Base-by-base conservation (phyloP, 2,329 filamentous ascomycete species). In the Xylaria sp. region DNA sequence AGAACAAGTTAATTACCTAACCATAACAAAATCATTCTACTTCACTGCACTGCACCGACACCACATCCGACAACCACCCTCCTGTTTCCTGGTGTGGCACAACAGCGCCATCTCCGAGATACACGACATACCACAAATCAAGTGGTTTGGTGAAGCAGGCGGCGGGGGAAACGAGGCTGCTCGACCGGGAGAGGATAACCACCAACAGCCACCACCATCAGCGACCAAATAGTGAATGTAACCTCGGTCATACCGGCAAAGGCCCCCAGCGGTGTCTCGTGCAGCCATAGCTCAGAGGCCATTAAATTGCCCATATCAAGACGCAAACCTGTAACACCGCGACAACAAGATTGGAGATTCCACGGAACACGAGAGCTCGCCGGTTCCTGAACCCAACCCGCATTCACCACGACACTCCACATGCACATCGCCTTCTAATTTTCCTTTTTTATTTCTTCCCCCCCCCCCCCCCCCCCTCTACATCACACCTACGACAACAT, bases 361-460 rank as follows among this genome's bases (percentile, higher is more conserved):
- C 6, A 36, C 5, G 5, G 29, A 45, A n/a, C 31, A 29, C n/a
- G 11, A 44, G 22, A n/a, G 9, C n/a, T 31, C 15, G n/a, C 33
- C 6, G 9, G n/a, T 61, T 47, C 29, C 10, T 38, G 29, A 45
- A 15, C 27, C 31, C n/a, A 38, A 25, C 50, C 50, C 33, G 11
- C 39, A 15, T 31, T 22, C 31, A 31, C 22, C 36, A 38, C 13
- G 6, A 22, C 55, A 25, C 22, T 20, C 22, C 47, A 25, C 39
- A 29, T 36, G 38, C 25, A 33, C 15, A n/a, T n/a, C 25, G 9
- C 9, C n/a, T 20, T 20, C n/a, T 33, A 5, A 11, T 20, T 31
- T 49, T 38, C 31, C 49, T 49, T 45, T 9, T 22, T 62, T 63
- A 39, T 53, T 54, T 54, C 45, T 63, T 33, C 25, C 15, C 45